Evolutionary conservation across 2,329 filamentous ascomycete species (phyloP), one percentile per base, ranked within the genome.

Genomic region (Paecilomyces dactylethromorphus): DNA sequence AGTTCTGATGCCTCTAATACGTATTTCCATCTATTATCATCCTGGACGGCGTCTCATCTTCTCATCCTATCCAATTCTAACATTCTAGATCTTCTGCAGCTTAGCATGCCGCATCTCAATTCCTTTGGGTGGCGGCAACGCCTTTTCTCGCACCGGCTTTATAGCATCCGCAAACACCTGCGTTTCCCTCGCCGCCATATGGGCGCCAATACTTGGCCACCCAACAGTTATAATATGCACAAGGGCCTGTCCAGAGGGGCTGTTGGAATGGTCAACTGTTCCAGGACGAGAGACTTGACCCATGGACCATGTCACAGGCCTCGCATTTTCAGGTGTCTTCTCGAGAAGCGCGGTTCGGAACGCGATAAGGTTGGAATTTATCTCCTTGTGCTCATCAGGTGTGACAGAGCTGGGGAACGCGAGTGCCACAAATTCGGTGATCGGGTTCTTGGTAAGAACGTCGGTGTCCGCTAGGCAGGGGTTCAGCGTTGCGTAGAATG

Each of bases 181-280:
- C 29, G 77, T 78, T 62, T 79, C 70, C 57, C 76, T 71, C 32
- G 76, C 81, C 54, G 68, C 68, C 74, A 77, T 70, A 67, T 85
- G 83, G 54, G 71, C 72, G 35, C 82, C 78, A 21, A 80, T 71
- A 63, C 73, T 80, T 55, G 77, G 69, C 83, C 83, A 85, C 4
- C 82, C 82, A 57, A 82, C 70, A 18, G 74, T 72, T n/a, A 76
- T 59, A 3, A 79, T 64, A 63, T 76, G 76, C 58, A 77, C 67
- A 57, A 75, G 74, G 11, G 76, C 79, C 63, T 76, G 68, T 2
- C 74, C 74, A 15, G 70, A 76, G 39, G 61, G 68, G 64, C 77
- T 79, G 69, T 58, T 72, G 66, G 45, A 66, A 69, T 64, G 70
- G 29, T 64, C 45, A 45, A 73, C 59, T 58, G 56, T 64, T 22